phyloP scores from a whole-genome alignment of 805 yeast species.

The Scheffersomyces amazonensis region DNA sequence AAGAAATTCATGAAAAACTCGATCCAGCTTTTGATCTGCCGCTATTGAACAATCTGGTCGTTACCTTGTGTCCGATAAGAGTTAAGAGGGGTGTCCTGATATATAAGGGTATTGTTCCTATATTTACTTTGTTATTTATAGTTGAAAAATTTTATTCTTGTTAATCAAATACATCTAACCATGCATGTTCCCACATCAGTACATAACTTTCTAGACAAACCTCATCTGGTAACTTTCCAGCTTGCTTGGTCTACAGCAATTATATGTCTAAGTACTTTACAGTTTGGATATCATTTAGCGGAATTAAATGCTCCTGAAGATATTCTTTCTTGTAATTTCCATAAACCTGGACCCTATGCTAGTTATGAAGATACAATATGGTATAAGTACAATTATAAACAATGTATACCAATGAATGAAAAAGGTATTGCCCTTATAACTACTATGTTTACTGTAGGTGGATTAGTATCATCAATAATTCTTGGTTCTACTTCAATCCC shows the following conservation, averaged over 20 bases:
- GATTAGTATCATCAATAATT: slow-evolving; percentile 26
- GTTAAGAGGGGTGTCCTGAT: no score
- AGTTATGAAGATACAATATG: slow-evolving; percentile 24
- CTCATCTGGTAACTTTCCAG: slow-evolving; percentile 20
- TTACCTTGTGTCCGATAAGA: no score
- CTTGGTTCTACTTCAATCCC: slow-evolving; percentile 26
- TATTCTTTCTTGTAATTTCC: slow-evolving; percentile 22
- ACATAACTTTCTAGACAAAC: slow-evolving; percentile 6
- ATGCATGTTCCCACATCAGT: slow-evolving; percentile 4
- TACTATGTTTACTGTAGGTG: slow-evolving; percentile 36
- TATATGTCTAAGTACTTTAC: slow-evolving; percentile 33
- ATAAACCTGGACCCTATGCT: slow-evolving; percentile 15
- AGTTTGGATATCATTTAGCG: slow-evolving; percentile 39
- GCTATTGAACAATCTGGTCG: no score
- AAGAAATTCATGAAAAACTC: no score
- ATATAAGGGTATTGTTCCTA: no score
- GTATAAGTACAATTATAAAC: slow-evolving; percentile 16
- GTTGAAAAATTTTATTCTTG: no score
- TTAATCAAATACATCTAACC: not conserved
- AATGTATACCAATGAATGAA: slow-evolving; percentile 28
- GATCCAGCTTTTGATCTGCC: no score
- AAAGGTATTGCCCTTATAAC: slow-evolving; percentile 22
- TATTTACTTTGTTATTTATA: no score
- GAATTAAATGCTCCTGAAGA: slow-evolving; percentile 35
- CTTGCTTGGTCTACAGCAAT: slow-evolving; percentile 35